These are phyloP conservation scores for Cercospora zeae-maydis DNA, from an alignment of 2,329 filamentous ascomycete genomes.

Conservation along the genomic window DNA sequence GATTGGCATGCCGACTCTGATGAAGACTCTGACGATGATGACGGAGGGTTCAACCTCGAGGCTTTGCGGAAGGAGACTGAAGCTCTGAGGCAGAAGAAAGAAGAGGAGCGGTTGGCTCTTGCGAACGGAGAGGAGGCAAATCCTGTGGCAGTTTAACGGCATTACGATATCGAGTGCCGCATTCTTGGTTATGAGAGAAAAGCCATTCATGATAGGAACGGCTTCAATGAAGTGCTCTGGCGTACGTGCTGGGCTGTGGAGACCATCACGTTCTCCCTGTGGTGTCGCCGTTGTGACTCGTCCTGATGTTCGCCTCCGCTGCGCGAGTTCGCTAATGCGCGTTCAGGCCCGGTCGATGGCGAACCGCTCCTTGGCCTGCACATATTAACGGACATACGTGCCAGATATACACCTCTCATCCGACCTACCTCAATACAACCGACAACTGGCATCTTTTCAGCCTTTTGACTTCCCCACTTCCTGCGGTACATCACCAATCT, in stretches of 20 bases:
- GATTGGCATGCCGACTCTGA: conserved; percentile 59
- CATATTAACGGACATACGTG: no score
- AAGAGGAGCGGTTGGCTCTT: conserved; percentile 63
- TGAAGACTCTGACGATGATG: conserved; percentile 60
- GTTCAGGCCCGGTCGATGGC: no score
- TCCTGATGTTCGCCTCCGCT: background rate
- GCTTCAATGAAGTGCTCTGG: background rate
- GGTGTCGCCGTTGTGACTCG: no score
- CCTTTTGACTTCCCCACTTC: background rate
- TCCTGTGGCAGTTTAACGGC: conserved; percentile 10
- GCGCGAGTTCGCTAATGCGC: background rate
- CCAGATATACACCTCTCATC: background rate
- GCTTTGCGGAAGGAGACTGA: conserved; percentile 83
- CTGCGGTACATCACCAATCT: no score
- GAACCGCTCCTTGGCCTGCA: no score
- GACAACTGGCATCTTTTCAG: background rate
- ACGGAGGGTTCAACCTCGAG: conserved; percentile 70
- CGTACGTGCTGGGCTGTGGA: background rate
- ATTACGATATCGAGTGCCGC: background rate
- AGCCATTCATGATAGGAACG: conserved; percentile 1
- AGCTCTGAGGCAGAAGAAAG: conserved; percentile 66
- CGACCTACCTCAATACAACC: background rate
- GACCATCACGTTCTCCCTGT: no score
- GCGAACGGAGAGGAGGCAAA: conserved; percentile 15
- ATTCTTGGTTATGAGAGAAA: background rate